A percentile compares a stretch with the other conserved stretches of the same genome.
Evolutionary conservation across 192 early-diverging fungal species (phyloP).

Genomic region (Coemansia sp.): DNA sequence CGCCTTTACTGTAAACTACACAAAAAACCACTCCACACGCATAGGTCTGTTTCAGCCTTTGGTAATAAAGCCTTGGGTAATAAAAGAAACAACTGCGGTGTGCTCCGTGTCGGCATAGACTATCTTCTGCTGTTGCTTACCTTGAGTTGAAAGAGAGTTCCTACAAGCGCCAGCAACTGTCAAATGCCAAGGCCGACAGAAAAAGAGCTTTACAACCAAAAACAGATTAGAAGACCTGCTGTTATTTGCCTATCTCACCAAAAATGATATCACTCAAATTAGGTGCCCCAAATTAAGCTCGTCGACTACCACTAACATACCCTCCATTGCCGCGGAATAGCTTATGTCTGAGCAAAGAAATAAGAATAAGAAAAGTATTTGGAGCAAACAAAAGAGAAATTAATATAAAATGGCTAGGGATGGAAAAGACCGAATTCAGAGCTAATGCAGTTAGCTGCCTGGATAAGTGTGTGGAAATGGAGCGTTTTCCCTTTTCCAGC

Average conservation of each 20-base stretch:
- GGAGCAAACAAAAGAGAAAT: background rate
- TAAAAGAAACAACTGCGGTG: background rate
- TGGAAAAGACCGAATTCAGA: too few species aligned
- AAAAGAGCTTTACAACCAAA: background rate
- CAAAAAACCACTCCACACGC: background rate
- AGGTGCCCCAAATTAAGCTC: background rate
- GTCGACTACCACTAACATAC: slow-evolving; percentile 13
- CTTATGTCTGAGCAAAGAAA: background rate
- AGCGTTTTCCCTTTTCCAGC: too few species aligned
- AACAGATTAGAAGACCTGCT: background rate
- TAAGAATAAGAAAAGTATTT: background rate
- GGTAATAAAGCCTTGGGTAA: background rate
- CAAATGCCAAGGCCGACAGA: background rate
- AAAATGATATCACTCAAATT: background rate
- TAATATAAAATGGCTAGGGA: too few species aligned
- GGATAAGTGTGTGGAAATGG: too few species aligned
- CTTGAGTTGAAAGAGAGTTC: slow-evolving; percentile 32
- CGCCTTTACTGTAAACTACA: slow-evolving; percentile 89
- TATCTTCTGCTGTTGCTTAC: slow-evolving; percentile 3
- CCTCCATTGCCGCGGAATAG: slow-evolving; percentile 20
- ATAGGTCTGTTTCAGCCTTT: background rate
- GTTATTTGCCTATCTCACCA: background rate
- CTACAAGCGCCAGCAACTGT: slow-evolving; percentile 17
- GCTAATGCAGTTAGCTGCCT: too few species aligned
- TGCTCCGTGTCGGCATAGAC: background rate